Conservation (phyloP, 2,329 filamentous ascomycete species). For the Colletotrichum sp. region DNA sequence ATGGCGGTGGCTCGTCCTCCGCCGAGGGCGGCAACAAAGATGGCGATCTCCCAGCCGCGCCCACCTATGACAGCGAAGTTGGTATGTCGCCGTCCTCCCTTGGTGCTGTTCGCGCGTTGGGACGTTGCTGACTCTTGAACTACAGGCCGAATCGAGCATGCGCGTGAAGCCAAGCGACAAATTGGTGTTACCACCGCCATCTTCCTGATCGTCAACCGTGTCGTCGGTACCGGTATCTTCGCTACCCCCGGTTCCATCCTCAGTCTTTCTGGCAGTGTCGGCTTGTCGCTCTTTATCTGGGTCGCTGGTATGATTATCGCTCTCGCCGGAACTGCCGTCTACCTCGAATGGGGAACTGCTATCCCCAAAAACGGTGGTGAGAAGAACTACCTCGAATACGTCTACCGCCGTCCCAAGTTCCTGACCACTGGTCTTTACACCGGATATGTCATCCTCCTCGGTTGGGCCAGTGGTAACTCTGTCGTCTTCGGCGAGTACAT, state of each 20-base stretch:
- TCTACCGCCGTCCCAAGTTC: conserved; percentile 65
- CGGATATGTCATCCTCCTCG: conserved; percentile 66
- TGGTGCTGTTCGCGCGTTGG: no score
- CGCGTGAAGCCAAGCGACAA: conserved; percentile 55
- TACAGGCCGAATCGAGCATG: conserved; percentile 37
- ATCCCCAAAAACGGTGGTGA: conserved; percentile 69
- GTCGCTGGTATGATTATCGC: conserved; percentile 66
- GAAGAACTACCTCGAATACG: conserved; percentile 71
- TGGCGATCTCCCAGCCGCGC: background rate
- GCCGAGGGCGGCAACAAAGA: background rate
- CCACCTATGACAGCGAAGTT: conserved; percentile 20
- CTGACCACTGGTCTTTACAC: conserved; percentile 65
- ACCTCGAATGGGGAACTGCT: conserved; percentile 69
- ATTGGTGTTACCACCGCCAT: conserved; percentile 60
- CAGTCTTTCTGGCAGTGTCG: conserved; percentile 62
- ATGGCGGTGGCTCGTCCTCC: background rate
- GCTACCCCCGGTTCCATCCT: conserved; percentile 66
- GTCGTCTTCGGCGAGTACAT: conserved; percentile 76
- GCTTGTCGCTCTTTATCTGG: conserved; percentile 68
- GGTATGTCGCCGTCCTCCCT: background rate
- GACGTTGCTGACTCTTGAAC: background rate
- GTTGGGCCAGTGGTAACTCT: conserved; percentile 70
- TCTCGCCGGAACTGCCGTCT: conserved; percentile 65
- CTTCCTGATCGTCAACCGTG: conserved; percentile 68
- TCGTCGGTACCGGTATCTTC: conserved; percentile 72